Conservation (phyloP, 192 early-diverging fungal genomes). For the Podochytrium sp. region DNA sequence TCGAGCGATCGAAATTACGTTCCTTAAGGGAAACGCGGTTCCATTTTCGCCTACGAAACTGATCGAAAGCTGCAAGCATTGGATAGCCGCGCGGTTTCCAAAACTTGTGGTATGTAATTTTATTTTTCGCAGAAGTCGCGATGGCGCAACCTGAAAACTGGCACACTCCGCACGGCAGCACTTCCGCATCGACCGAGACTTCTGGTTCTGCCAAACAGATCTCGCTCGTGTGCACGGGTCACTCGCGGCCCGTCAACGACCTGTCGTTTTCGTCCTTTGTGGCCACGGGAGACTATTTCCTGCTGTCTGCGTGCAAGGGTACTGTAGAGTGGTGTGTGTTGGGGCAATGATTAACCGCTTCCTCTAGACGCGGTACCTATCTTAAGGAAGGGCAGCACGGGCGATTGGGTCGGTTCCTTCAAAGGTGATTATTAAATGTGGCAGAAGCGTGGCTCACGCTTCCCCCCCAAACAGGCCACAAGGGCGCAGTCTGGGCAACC, state of each 20-base stretch:
- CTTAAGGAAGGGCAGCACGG: constrained; percentile 83
- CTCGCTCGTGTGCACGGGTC: constrained; percentile 86
- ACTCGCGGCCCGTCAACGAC: constrained; percentile 89
- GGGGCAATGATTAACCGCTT: background rate
- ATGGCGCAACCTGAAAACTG: no score
- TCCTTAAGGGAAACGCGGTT: no score
- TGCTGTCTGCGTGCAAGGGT: constrained; percentile 91
- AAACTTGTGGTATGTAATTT: no score
- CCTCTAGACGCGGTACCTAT: constrained; percentile 80
- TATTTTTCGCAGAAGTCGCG: no score
- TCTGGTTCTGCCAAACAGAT: constrained; percentile 30
- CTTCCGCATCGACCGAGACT: background rate
- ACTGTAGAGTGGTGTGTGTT: no score
- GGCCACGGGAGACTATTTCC: constrained; percentile 71
- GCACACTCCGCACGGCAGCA: constrained; percentile 4
- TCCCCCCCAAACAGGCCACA: constrained; percentile 59
- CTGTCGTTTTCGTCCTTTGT: constrained; percentile 78
- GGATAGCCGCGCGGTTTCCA: no score
- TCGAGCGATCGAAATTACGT: no score
- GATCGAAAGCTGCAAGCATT: no score
- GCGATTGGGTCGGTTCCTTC: constrained; percentile 94
- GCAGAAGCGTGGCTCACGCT: background rate
- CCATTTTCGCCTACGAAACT: no score
- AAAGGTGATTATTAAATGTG: constrained; percentile 42
- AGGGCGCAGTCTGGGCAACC: constrained; percentile 91